Evolutionary conservation across 257 asterid genomes (phyloP).

Genomic region (Gentiana macrophylla): DNA sequence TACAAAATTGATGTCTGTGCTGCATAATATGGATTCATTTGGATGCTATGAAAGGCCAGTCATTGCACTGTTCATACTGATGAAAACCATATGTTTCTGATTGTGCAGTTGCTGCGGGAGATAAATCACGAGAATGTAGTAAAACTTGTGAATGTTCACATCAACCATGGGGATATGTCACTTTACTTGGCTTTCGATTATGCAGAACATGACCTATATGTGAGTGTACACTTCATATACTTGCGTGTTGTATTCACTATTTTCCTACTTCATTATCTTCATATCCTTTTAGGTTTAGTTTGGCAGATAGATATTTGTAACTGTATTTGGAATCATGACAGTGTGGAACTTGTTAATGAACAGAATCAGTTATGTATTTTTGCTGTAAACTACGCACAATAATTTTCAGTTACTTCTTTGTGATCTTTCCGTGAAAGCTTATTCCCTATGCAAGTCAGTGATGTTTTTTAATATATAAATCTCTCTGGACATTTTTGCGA

Average conservation of each 20-base stretch:
- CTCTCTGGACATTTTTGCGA: no score
- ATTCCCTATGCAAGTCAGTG: no score
- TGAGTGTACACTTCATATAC: slow-evolving; percentile 33
- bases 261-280: not conserved
- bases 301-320: not conserved
- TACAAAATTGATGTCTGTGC: no score
- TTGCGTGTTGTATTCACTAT: slow-evolving; percentile 8
- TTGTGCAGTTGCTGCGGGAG: slow-evolving; percentile 93
- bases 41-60: no score
- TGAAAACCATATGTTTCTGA: not conserved
- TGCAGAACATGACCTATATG: slow-evolving; percentile 95
- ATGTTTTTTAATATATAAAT: no score
- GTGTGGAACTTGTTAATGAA: no score
- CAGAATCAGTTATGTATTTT: no score
- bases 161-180: slow-evolving; percentile 88
- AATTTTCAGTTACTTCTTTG: no score
- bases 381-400: no score
- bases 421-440: no score
- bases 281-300: slow-evolving; percentile 4
- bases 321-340: no score
- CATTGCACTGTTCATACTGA: not conserved
- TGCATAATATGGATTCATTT: no score
- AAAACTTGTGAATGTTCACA: slow-evolving; percentile 95
- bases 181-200: slow-evolving; percentile 95
- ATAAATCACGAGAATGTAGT: slow-evolving; percentile 86